Evolutionary conservation across 768 basidiomycete genomes (phyloP), one percentile per base, ranked within the genome.

Genomic region (Lactifluus rugatus): DNA sequence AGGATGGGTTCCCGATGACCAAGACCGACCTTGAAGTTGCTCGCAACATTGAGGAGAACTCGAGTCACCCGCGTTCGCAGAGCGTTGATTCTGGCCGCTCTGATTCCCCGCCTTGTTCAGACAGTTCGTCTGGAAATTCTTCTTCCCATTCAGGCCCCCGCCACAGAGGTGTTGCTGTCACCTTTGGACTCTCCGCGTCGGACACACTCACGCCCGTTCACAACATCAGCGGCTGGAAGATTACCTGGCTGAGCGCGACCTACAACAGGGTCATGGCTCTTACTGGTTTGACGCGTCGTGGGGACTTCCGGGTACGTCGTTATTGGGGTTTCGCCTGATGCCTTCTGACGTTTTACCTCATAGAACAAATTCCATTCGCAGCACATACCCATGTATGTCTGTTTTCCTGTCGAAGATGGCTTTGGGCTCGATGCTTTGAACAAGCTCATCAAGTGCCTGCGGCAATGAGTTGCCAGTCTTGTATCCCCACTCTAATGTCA

Each of bases 121-220:
- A 23, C 2, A 45, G 49, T 5, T 51, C 54, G 21, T 52, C 62
- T 36, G 48, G 49, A 36, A 48, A 52, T 51, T 28, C 63, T 14
- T 10, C 50, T 4, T 53, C 53, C 21, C 5, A 5, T 31, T 25
- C 44, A 56, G 71, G 60, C 59, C 67, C 44, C 32, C 34, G 52
- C 2, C 57, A 60, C 2, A 48, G 71, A 13, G 68, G 70, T 9
- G 68, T 74, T 10, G 70, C 65, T 0, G 72, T 80, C 2, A 77
- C 76, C 0, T 81, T 81, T 58, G 77, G 78, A 5, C 74, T 79
- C 54, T 78, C 74, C 39, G 78, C 78, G 5, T 69, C 78, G 14
- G 69, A 69, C 5, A 63, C 70, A 26, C 64, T 81, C 49, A 65
- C 72, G 19, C 71, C 75, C 7, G 66, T 71, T 17, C 69, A 73